Evolutionary conservation across 306 rosid genomes (phyloP).

Genomic region (Quercus ilex): DNA sequence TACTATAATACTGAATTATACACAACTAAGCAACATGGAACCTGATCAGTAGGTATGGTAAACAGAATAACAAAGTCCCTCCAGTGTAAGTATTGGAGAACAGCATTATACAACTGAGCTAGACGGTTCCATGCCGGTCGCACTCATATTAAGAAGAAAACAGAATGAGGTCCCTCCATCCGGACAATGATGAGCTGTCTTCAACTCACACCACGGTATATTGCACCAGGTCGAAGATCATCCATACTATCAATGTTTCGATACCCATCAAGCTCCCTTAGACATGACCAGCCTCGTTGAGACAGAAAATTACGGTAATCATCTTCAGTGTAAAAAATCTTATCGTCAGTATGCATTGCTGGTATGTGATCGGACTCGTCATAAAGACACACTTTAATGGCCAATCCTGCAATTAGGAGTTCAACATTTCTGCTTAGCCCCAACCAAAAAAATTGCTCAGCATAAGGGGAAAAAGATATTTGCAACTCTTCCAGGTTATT

Average conservation of each 20-base stretch:
- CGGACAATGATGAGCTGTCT: background rate
- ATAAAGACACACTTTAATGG: constrained; percentile 74
- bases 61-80: background rate
- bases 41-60: constrained; percentile 5
- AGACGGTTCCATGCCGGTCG: constrained; percentile 1
- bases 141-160: constrained; percentile 17
- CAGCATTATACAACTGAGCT: constrained; percentile 21
- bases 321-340: constrained; percentile 76
- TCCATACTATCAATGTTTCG: constrained; percentile 84
- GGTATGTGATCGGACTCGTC: constrained; percentile 77
- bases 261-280: constrained; percentile 77
- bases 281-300: constrained; percentile 74
- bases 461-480: background rate
- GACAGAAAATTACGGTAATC: constrained; percentile 79
- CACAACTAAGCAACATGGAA: constrained; percentile 11
- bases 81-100: background rate
- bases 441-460: background rate
- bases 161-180: background rate
- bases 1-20: constrained; percentile 17
- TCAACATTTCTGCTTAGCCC: constrained; percentile 6
- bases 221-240: constrained; percentile 85
- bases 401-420: constrained; percentile 67
- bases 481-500: background rate
- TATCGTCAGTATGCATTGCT: constrained; percentile 74
- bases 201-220: constrained; percentile 81